Evolutionary conservation across 1,284 basidiomycete species (phyloP), one percentile per base, ranked within the genome.

Genomic region (Xerocomus subilludens): DNA sequence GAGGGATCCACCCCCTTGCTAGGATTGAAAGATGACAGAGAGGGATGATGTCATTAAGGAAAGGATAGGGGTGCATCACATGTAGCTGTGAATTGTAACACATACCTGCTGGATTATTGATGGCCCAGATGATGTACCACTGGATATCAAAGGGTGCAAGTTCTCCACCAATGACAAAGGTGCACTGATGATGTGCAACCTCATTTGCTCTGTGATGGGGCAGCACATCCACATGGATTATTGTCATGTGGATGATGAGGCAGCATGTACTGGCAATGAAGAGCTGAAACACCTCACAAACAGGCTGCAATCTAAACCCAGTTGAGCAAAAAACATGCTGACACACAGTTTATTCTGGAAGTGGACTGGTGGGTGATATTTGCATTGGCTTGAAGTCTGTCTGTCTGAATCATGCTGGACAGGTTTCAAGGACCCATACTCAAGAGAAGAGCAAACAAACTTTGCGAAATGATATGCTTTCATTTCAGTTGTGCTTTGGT

Each of bases 101-200:
- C 84, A 82, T 64, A 88, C 88, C 1, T 84, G 84, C 51, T 92
- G 91, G 91, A 84, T 87, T 1, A 78, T 92, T 4, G 89, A 91
- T 64, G 89, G 88, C 0, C 84, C 85, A 1, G 87, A 90, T 35
- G 80, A 85, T 21, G 72, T 83, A 1, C 80, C 83, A 2, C 75
- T 91, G 0, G 91, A 92, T 74, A 81, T 91, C 4, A 85, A 88
- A 74, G 90, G 91, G 5, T 86, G 86, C 65, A 89, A 87, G 69
- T 92, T 90, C 78, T 89, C 86, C 4, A 78, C 88, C 0, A 86
- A 87, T n/a, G 90, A 91, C 67, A 88, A 90, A 63, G 91, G 91
- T 21, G 90, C 90, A 3, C 91, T 91, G 0, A 90, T 91, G 89
- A 85, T 92, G 82, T 92, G 91, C 79, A 90, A 87, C 64, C 83